phyloP scores from a whole-genome alignment of 345 rosid genomes.

The Pistacia vera region DNA sequence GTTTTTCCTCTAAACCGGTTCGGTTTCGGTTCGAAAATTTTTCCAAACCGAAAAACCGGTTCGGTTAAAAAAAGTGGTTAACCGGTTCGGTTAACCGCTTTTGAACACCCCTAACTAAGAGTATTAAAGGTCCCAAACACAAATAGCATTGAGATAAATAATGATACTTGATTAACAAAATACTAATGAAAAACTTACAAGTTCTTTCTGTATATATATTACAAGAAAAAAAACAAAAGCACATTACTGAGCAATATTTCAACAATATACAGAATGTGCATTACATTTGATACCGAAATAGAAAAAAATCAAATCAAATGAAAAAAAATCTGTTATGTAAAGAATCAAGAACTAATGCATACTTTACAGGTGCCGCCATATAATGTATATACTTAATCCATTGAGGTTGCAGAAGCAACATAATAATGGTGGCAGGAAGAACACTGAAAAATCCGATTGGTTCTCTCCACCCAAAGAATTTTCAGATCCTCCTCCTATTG shows the following conservation, averaged over 20 bases:
- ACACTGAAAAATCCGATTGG: background rate
- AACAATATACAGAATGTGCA: background rate
- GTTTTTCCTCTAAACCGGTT: too few relatives aligned
- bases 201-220: background rate
- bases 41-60: too few relatives aligned
- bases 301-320: background rate
- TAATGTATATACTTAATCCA: background rate
- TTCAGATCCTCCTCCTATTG: slow-evolving; percentile 77
- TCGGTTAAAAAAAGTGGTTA: too few relatives aligned
- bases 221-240: background rate
- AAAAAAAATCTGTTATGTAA: background rate
- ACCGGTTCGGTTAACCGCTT: too few relatives aligned
- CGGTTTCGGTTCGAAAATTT: too few relatives aligned
- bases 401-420: background rate
- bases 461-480: background rate
- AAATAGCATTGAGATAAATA: too few relatives aligned
- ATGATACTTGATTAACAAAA: too few relatives aligned
- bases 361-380: background rate
- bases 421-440: background rate
- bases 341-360: background rate
- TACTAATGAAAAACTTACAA: too few relatives aligned
- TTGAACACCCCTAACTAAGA: too few relatives aligned
- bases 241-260: background rate
- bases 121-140: too few relatives aligned
- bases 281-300: background rate